Evolutionary conservation across 257 asterid species (phyloP), one percentile per base, ranked within the genome.

Genomic region (Przewalskia tangutica): DNA sequence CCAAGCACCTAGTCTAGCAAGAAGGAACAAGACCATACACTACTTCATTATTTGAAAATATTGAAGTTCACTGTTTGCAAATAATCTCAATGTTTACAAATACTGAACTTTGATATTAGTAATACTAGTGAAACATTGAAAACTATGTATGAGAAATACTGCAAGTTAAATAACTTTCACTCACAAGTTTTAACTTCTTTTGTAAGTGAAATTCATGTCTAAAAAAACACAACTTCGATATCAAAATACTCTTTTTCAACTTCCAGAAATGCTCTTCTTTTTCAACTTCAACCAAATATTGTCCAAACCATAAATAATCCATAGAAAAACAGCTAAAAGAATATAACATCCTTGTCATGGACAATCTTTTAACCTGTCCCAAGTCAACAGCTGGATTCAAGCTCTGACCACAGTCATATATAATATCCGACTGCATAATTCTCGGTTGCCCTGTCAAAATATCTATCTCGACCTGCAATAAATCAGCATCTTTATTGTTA

Each of bases 361-460:
- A n/a, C 1, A 20, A 23, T 42, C 18, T 63, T 32, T 32, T 2
- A 34, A 90, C 97, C 97, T 92, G 97, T 81, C 95, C 97, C 86
- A 92, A 77, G 87, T 92, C 97, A 46, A 90, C 88, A 23, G 95
- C 95, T 6, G 95, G 97, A 50, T 92, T 92, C 90, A 92, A 64
- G 90, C 97, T 92, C 89, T 90, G 97, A 64, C 97, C 97, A 73
- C 93, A 92, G 84, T 92, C 97, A 82, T 92, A 92, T 55, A 90
- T 85, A 34, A 92, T 91, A 86, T 91, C 94, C 34, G 92, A 75
- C 81, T 86, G 85, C 86, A 92, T 59, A 67, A 90, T 82, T 67
- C 79, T 87, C 8, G 92, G 85, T 70, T 89, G 91, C 83, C 97
- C 96, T 0, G 97, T 88, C 58, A 91, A 86, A 76, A 90, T 70